phyloP scores from a whole-genome alignment of 140 eudicot species.

The Senecio squalidus region DNA sequence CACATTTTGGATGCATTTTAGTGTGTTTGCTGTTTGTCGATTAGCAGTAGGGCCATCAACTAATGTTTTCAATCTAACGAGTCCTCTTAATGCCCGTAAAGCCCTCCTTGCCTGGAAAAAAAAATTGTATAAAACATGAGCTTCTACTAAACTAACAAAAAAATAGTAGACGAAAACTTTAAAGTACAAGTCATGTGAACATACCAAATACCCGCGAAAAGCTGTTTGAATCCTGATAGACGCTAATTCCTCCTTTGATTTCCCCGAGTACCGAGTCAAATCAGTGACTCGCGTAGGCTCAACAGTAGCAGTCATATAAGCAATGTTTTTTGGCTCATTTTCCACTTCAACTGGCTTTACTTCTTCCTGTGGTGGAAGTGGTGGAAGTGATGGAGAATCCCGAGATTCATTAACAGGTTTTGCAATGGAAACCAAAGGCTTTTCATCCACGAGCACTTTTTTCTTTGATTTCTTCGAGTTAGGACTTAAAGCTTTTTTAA shows the following conservation, averaged over 20 bases:
- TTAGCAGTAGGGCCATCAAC: slow-evolving; percentile 52
- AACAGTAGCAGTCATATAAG: slow-evolving; percentile 36
- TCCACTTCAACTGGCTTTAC: slow-evolving; percentile 39
- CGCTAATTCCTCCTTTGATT: slow-evolving; percentile 49
- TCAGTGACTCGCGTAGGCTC: slow-evolving; percentile 23
- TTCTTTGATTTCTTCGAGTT: slow-evolving; percentile 65
- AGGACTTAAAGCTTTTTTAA: slow-evolving; percentile 73
- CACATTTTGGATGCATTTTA: slow-evolving; percentile 60
- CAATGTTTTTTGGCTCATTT: slow-evolving; percentile 37
- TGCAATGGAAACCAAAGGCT: slow-evolving; percentile 23
- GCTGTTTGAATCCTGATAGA: slow-evolving; percentile 61
- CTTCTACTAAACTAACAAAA: too few species aligned
- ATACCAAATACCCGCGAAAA: slow-evolving; percentile 69
- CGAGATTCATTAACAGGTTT: slow-evolving; percentile 29
- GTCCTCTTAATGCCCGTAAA: slow-evolving; percentile 60
- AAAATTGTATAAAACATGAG: too few species aligned
- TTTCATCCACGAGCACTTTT: slow-evolving; percentile 41
- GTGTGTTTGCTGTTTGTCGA: slow-evolving; percentile 52
- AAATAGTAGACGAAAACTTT: too few species aligned
- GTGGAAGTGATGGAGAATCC: slow-evolving; percentile 41
- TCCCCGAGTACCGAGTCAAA: slow-evolving; percentile 33
- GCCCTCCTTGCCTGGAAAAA: slow-evolving; percentile 66
- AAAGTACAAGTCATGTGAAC: neutral
- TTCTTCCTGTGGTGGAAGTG: slow-evolving; percentile 41
- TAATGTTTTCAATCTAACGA: slow-evolving; percentile 58